phyloP scores from a whole-genome alignment of 495 filamentous ascomycete genomes.

The Penicillium psychrofluorescens region DNA sequence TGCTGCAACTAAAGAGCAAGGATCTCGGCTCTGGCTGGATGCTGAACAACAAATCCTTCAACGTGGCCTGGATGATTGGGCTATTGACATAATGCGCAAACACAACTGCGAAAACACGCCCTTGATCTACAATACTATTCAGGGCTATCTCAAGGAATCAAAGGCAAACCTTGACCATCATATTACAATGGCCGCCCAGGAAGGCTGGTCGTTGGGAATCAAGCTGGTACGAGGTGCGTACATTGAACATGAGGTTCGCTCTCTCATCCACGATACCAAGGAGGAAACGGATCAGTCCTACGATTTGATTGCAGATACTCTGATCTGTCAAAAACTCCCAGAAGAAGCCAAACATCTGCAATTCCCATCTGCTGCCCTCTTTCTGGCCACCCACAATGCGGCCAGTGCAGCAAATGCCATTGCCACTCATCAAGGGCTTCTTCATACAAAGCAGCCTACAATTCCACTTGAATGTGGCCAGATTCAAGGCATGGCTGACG shows the following conservation, averaged over 20 bases:
- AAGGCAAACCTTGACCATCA: slow-evolving; percentile 26
- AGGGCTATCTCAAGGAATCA: slow-evolving; percentile 32
- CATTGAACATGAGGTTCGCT: slow-evolving; percentile 27
- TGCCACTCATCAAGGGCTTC: slow-evolving; percentile 12
- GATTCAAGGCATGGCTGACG: slow-evolving; percentile 50
- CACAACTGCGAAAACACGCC: slow-evolving; percentile 18
- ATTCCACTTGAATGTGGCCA: slow-evolving; percentile 42
- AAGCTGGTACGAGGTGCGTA: slow-evolving; percentile 38
- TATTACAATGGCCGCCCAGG: slow-evolving; percentile 18
- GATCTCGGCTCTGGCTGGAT: slow-evolving; percentile 30
- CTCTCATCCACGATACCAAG: slow-evolving; percentile 37
- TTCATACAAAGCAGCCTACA: slow-evolving; percentile 15
- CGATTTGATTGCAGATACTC: slow-evolving; percentile 28
- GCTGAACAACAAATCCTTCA: slow-evolving; percentile 33
- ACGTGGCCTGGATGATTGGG: slow-evolving; percentile 26
- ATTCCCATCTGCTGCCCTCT: slow-evolving; percentile 28
- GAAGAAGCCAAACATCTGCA: slow-evolving; percentile 4
- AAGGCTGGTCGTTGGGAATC: slow-evolving; percentile 26
- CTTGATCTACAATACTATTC: slow-evolving; percentile 35
- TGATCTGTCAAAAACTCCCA: slow-evolving; percentile 15
- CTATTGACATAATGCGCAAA: slow-evolving; percentile 32
- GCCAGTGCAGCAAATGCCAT: slow-evolving; percentile 25
- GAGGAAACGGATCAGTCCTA: slow-evolving; percentile 33
- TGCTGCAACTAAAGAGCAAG: slow-evolving; percentile 15
- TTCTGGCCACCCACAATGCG: slow-evolving; percentile 35